Evolutionary conservation across 2,329 filamentous ascomycete species (phyloP), one percentile per base, ranked within the genome.

Genomic region (Sporothrix protearum): DNA sequence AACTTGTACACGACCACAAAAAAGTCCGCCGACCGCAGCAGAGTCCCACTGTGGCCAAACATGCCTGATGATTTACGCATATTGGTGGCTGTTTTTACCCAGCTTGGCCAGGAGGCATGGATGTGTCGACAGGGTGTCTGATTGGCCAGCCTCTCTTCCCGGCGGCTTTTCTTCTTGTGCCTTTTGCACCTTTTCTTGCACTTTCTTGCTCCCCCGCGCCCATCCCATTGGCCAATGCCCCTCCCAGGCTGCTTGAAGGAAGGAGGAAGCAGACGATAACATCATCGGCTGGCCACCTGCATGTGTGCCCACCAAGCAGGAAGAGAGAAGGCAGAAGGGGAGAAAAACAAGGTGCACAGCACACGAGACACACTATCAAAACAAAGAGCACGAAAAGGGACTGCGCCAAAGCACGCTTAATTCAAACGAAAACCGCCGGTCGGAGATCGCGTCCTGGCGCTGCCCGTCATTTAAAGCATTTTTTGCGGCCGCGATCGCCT

Each of bases 201-300:
- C 45, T 30, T 51, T 36, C 47, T 16, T 33, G n/a, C 59, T 30
- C 36, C 68, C 70, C 69, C 71, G 57, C 61, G 67, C 64, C 39
- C 36, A 64, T 73, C 61, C 71, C 57, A 75, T 75, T 75, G 74
- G 73, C 66, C 73, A 75, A 75, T 74, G 73, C 70, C 64, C 70
- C 72, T 39, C 68, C 49, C 12, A 14, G 61, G 39, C 59, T 63
- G 33, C 1, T 36, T 45, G 10, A 39, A 42, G 33, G 57, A 61
- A 33, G 36, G 39, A 47, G 39, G 47, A 36, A 16, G 61, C 73
- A 71, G 69, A 39, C 69, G 71, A 73, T 74, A 72, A 47, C 73
- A 74, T 75, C 74, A 73, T 75, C 69, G 63, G 68, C n/a, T 28
- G 59, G n/a, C n/a, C 33, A 63, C 36, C 59, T 25, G 28, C 55